phyloP scores from a whole-genome alignment of 179 eudicot species.

The Beta lomatogona region DNA sequence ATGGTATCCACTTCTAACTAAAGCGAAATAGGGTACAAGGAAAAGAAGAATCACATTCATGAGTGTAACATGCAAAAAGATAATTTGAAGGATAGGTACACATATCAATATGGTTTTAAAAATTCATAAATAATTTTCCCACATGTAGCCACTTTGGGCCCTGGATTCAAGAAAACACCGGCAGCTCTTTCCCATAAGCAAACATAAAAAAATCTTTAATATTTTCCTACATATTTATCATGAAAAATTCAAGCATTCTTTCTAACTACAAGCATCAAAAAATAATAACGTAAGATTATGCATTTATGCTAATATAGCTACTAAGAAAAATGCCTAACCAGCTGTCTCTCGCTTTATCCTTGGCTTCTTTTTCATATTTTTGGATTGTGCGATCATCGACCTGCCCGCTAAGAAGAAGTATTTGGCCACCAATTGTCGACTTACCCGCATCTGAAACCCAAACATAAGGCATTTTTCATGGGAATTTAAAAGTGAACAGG shows the following conservation, averaged over 20 bases:
- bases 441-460: conserved; percentile 90
- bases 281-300: background rate
- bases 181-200: conserved; percentile 1
- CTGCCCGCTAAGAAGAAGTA: conserved; percentile 91
- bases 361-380: conserved; percentile 95
- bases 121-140: too few relatives aligned
- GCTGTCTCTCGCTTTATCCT: conserved; percentile 93
- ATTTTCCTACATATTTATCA: background rate
- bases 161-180: conserved; percentile 1
- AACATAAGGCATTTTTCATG: background rate
- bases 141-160: background rate
- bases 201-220: background rate
- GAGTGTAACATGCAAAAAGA: background rate
- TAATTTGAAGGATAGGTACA: background rate
- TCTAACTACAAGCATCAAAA: background rate
- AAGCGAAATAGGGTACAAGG: too few relatives aligned
- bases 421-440: conserved; percentile 93
- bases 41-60: background rate
- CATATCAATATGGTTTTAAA: background rate
- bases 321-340: conserved; percentile 56
- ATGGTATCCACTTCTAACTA: background rate
- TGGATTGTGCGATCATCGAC: conserved; percentile 97
- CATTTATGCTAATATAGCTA: background rate
- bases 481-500: background rate
- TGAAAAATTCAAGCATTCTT: background rate